A percentile compares a stretch with the other conserved stretches of the same genome.
Conservation (phyloP, 148 eudicot species). For the Nepenthes gracilis region DNA sequence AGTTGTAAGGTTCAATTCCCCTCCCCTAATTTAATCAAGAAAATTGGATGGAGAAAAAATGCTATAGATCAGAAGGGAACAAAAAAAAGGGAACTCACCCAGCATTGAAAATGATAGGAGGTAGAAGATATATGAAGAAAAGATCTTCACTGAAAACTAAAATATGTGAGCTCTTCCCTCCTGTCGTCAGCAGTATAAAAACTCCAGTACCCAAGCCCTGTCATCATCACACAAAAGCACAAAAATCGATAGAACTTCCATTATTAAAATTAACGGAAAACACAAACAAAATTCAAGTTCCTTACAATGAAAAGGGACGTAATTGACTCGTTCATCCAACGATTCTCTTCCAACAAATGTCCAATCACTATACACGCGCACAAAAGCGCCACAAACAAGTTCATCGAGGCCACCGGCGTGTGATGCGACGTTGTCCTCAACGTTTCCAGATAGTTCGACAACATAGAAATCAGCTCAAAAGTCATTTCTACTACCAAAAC, state of each 20-base stretch:
- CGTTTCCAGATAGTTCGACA: slow-evolving; percentile 6
- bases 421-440: slow-evolving; percentile 30
- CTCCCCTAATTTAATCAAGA: not conserved
- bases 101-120: slow-evolving; percentile 83
- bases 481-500: slow-evolving; percentile 19
- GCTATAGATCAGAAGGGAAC: not conserved
- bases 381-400: slow-evolving; percentile 47
- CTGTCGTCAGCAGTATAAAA: slow-evolving; percentile 42
- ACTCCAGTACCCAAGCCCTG: slow-evolving; percentile 65
- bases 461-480: slow-evolving; percentile 14
- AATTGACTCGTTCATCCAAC: slow-evolving; percentile 67
- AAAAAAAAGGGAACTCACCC: slow-evolving; percentile 31
- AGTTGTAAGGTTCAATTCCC: not conserved
- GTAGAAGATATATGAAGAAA: slow-evolving; percentile 76
- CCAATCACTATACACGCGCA: slow-evolving; percentile 5
- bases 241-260: not conserved
- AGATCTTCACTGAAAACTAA: slow-evolving; percentile 76
- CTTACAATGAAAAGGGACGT: slow-evolving; percentile 54
- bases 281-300: not conserved
- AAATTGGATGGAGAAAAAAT: not conserved
- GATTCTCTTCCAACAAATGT: slow-evolving; percentile 5
- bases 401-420: slow-evolving; percentile 53
- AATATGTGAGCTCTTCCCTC: slow-evolving; percentile 56
- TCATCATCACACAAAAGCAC: slow-evolving; percentile 5
- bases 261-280: not conserved